Conservation (phyloP, 2,329 filamentous ascomycete species). For the Apiospora phragmitis region DNA sequence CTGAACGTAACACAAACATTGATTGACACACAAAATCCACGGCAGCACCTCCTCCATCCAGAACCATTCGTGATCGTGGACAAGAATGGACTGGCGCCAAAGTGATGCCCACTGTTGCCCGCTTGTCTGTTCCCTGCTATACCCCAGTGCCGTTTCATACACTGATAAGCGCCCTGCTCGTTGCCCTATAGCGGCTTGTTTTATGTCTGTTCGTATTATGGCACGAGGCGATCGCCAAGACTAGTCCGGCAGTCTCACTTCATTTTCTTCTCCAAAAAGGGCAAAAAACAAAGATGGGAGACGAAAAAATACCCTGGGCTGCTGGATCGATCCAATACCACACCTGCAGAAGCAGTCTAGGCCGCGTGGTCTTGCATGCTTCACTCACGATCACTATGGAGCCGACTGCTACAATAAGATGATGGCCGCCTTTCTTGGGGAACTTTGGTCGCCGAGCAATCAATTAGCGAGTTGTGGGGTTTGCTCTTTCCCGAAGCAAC, state of each 20-base stretch:
- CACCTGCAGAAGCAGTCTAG: background rate
- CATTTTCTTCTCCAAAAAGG: background rate
- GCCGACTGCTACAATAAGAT: background rate
- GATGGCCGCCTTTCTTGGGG: background rate
- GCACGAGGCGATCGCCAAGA: background rate
- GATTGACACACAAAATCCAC: background rate
- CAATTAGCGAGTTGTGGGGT: background rate
- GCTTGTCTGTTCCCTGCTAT: constrained; percentile 1
- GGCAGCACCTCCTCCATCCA: background rate
- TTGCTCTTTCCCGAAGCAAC: background rate
- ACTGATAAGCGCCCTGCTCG: background rate
- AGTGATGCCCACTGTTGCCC: background rate
- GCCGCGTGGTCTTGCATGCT: background rate
- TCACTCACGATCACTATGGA: background rate
- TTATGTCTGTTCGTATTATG: constrained; percentile 1
- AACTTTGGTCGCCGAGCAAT: background rate
- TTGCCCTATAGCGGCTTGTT: background rate
- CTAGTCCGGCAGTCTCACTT: background rate
- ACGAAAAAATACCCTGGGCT: background rate
- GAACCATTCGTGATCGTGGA: background rate
- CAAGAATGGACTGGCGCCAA: background rate
- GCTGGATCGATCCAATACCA: background rate
- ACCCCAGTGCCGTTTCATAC: background rate
- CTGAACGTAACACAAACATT: background rate
- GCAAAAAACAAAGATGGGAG: background rate